Evolutionary conservation across 306 rosid species (phyloP), one percentile per base, ranked within the genome.

Genomic region (Canavalia gladiata): DNA sequence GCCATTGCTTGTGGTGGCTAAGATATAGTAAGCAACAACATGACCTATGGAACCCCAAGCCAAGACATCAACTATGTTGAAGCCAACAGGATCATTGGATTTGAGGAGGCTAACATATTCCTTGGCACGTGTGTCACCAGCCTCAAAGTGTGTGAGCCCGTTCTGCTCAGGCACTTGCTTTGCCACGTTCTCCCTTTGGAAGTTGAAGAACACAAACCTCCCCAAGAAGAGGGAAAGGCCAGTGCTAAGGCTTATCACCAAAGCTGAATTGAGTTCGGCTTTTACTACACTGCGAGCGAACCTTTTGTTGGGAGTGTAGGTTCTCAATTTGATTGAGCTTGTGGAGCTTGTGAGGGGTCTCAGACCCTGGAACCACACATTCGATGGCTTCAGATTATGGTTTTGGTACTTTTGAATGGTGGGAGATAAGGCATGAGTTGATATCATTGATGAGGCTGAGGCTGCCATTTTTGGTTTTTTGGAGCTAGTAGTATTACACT

Each of bases 41-140:
- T 95, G 99, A 31, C 98, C 98, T 47, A 95, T 81, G 30, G 98
- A 89, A 4, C 99, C 99, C 99, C 99, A 95, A 68, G 99, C 98
- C 74, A 93, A 84, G 75, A 95, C 99, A 51, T 95, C 99, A 18
- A 95, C 97, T 52, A 95, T 88, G 87, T 95, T 95, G 85, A 93
- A 95, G 2, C 99, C 99, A 42, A 95, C 97, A 9, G 99, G 99
- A 66, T 95, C 99, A n/a, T 95, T 95, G 8, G 99, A 95, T 68
- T 95, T 95, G 58, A 95, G 92, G 31, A 95, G 86, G 74, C 97
- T 95, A 2, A 95, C 96, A 60, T 93, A 95, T 78, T 95, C 99
- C 82, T 93, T 89, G 2, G 99, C 98, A 31, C 99, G 89, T 12
- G 84, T 78, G 74, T 95, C 99, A 1, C 99, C 99, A 0, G 99